Evolutionary conservation across 2,329 filamentous ascomycete genomes (phyloP).

Genomic region (Alternaria dauci): DNA sequence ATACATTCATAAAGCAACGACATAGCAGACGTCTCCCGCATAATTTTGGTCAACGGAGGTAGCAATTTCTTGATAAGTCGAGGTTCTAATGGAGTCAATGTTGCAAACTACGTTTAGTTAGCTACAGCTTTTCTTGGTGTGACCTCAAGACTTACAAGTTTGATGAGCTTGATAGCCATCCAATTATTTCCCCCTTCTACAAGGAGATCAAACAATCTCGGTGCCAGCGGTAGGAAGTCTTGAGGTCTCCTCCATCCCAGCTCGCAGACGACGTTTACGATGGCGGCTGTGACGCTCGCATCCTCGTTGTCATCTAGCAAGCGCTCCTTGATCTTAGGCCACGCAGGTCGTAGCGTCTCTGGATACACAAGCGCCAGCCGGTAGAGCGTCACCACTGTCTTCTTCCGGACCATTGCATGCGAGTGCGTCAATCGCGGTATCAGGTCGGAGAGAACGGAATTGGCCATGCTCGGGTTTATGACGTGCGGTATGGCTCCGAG

Average conservation of each 20-base stretch:
- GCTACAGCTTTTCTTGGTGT: background rate
- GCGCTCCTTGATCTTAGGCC: constrained; percentile 97
- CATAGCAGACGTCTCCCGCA: constrained; percentile 95
- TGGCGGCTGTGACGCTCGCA: constrained; percentile 90
- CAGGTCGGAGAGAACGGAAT: constrained; percentile 86
- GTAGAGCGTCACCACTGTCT: constrained; percentile 94
- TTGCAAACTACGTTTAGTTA: constrained; percentile 75
- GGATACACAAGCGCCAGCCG: constrained; percentile 94
- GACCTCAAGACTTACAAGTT: constrained; percentile 70
- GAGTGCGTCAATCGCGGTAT: constrained; percentile 88
- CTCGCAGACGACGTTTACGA: constrained; percentile 96
- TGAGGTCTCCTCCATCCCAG: constrained; percentile 91
- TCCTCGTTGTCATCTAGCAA: constrained; percentile 91
- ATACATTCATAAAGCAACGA: constrained; percentile 98
- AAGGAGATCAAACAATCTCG: constrained; percentile 88
- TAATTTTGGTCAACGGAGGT: constrained; percentile 89
- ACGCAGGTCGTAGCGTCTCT: constrained; percentile 88
- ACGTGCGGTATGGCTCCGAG: constrained; percentile 92
- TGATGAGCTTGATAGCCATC: constrained; percentile 99
- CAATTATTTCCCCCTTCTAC: constrained; percentile 96
- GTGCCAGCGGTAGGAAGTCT: constrained; percentile 91
- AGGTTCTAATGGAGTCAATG: constrained; percentile 89
- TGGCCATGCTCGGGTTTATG: constrained; percentile 88
- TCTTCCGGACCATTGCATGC: constrained; percentile 86
- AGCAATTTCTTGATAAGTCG: constrained; percentile 89